Conservation (phyloP, 108 stramenopile species). For the Cyclotella kingstonii region DNA sequence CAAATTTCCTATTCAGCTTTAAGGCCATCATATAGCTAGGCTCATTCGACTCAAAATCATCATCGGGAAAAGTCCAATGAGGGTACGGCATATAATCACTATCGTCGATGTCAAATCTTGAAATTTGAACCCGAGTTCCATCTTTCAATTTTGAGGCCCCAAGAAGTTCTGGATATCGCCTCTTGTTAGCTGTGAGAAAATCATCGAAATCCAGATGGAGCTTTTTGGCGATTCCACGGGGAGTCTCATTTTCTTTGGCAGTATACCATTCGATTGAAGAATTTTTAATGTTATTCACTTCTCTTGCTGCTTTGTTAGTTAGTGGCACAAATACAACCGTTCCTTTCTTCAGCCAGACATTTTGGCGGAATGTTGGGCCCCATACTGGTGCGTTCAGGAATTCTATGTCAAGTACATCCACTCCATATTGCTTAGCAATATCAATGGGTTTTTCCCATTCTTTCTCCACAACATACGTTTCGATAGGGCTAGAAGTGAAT, state of each 20-base stretch:
- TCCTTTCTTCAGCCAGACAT: conserved; percentile 58
- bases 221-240: conserved; percentile 69
- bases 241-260: conserved; percentile 84
- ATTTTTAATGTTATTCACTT: neutral
- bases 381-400: conserved; percentile 73
- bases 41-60: conserved; percentile 60
- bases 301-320: neutral
- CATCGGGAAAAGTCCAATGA: conserved; percentile 90
- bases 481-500: conserved; percentile 54
- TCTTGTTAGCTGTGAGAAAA: conserved; percentile 64
- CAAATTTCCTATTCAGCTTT: conserved; percentile 60
- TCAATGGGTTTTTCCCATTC: conserved; percentile 58
- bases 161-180: conserved; percentile 58
- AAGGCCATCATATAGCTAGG: conserved; percentile 88
- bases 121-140: conserved; percentile 75
- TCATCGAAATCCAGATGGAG: conserved; percentile 57
- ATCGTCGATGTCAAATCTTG: conserved; percentile 61
- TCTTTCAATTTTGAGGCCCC: conserved; percentile 59
- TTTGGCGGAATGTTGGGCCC: conserved; percentile 40
- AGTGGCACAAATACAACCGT: conserved; percentile 66
- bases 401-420: conserved; percentile 76
- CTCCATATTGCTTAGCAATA: conserved; percentile 65
- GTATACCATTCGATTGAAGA: conserved; percentile 66
- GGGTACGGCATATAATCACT: conserved; percentile 65
- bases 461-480: conserved; percentile 43